phyloP scores from a whole-genome alignment of 345 rosid genomes.

The Cardiospermum halicacabum region DNA sequence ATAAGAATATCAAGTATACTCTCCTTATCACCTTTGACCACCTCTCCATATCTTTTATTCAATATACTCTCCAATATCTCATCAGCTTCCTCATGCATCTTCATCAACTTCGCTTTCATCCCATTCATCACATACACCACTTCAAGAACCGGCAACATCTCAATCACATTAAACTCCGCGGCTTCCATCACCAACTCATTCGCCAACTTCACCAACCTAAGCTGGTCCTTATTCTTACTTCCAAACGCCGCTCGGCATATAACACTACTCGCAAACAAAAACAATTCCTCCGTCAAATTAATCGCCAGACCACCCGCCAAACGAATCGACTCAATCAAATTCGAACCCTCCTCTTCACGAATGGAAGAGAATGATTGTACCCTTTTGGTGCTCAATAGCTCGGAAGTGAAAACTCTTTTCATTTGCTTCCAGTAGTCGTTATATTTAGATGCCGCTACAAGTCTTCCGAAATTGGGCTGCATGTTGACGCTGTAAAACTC shows the following conservation, averaged over 20 bases:
- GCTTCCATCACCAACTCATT: not conserved
- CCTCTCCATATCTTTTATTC: not conserved
- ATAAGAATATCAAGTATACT: no score
- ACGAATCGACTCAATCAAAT: not conserved
- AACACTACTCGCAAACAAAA: not conserved
- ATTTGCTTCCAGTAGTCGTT: constrained; percentile 4
- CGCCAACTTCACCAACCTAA: not conserved
- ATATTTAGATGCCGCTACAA: not conserved
- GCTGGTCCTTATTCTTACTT: not conserved
- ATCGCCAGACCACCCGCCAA: not conserved
- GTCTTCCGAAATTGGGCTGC: not conserved
- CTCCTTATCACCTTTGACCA: no score
- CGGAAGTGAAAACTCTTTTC: not conserved
- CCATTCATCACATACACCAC: constrained; percentile 1
- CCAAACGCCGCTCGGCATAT: not conserved
- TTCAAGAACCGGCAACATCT: not conserved
- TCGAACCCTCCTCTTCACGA: not conserved
- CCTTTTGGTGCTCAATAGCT: not conserved
- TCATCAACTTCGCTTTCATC: not conserved
- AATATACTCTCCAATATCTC: not conserved
- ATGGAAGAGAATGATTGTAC: not conserved
- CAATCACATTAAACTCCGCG: not conserved
- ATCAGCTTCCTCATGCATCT: not conserved
- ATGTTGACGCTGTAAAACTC: not conserved
- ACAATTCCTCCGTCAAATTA: not conserved